Evolutionary conservation across 2,329 filamentous ascomycete genomes (phyloP).

Genomic region (Myriosclerotinia scirpicola): DNA sequence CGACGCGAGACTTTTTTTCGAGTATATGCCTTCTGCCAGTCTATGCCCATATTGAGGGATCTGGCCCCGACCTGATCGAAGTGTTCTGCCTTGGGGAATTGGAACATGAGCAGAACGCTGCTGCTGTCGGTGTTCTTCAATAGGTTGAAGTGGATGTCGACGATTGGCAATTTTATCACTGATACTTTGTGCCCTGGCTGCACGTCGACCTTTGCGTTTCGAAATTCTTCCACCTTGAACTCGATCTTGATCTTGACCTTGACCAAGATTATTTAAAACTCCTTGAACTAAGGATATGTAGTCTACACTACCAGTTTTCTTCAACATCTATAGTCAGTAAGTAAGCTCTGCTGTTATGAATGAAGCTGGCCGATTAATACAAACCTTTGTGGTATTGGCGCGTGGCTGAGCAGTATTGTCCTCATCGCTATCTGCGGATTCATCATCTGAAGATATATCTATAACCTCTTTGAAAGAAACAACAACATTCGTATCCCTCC

Average conservation of each 20-base stretch:
- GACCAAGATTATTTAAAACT: background rate
- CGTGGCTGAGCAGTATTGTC: background rate
- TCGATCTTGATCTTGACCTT: background rate
- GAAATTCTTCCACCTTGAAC: background rate
- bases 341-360: background rate
- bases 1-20: background rate
- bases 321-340: background rate
- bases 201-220: background rate
- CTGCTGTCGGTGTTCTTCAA: background rate
- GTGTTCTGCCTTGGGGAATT: background rate
- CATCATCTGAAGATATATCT: constrained; percentile 12
- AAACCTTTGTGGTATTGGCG: background rate
- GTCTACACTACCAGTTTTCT: background rate
- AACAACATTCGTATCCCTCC: background rate
- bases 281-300: background rate
- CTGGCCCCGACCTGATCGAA: constrained; percentile 1
- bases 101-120: background rate
- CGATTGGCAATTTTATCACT: background rate
- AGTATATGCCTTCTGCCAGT: background rate
- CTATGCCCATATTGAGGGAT: background rate
- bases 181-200: background rate
- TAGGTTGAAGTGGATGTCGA: background rate
- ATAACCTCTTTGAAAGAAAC: background rate
- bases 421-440: background rate
- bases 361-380: background rate